A percentile compares a stretch with the other conserved stretches of the same genome.
phyloP scores from a whole-genome alignment of 2,329 filamentous ascomycete genomes.

The Hypoxylon sp. region DNA sequence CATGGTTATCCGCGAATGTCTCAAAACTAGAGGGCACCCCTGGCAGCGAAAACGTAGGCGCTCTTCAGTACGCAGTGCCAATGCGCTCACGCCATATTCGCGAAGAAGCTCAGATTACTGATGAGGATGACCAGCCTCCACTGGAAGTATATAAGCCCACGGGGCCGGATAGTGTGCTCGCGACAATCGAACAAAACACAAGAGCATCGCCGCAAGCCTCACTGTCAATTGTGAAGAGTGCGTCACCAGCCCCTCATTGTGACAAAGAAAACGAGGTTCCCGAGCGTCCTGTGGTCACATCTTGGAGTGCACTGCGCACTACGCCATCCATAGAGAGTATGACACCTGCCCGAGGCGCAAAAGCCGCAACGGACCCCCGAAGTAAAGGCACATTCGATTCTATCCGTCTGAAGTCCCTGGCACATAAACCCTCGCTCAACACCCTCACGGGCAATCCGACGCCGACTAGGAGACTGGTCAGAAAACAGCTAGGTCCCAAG shows the following conservation, averaged over 20 bases:
- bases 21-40: constrained; percentile 61
- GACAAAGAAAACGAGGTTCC: constrained; percentile 38
- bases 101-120: constrained; percentile 65
- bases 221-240: constrained; percentile 7
- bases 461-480: constrained; percentile 38
- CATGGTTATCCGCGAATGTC: constrained; percentile 67
- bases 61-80: constrained; percentile 40
- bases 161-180: constrained; percentile 26
- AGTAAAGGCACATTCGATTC: constrained; percentile 28
- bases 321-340: constrained; percentile 36
- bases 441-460: constrained; percentile 34
- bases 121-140: constrained; percentile 53
- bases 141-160: constrained; percentile 41
- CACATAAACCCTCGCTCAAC: constrained; percentile 41
- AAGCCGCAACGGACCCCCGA: constrained; percentile 6
- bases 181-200: constrained; percentile 23
- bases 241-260: neutral
- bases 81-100: constrained; percentile 60
- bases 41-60: constrained; percentile 10
- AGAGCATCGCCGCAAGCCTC: constrained; percentile 6
- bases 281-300: constrained; percentile 20
- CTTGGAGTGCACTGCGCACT: constrained; percentile 34
- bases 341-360: constrained; percentile 13
- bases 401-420: constrained; percentile 33
- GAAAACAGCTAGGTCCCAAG: constrained; percentile 33